Evolutionary conservation across 1,284 basidiomycete species (phyloP).

Genomic region (Malassezia globosa): DNA sequence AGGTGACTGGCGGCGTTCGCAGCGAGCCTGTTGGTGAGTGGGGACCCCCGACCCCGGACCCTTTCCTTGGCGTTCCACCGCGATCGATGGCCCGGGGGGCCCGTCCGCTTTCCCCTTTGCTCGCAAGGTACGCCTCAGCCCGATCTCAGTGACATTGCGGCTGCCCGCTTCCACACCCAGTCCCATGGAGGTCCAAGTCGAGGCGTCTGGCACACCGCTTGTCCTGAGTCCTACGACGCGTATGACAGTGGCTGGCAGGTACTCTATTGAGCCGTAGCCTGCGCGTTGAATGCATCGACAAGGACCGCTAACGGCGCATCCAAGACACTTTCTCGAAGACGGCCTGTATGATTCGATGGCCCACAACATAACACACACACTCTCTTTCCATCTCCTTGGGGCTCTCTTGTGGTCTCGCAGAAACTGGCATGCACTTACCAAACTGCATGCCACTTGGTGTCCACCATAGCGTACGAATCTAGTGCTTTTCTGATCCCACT

Average conservation of each 20-base stretch:
- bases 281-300: no score
- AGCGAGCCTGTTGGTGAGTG: constrained; percentile 12
- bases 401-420: no score
- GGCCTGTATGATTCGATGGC: no score
- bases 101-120: constrained; percentile 14
- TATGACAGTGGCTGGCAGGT: constrained; percentile 7
- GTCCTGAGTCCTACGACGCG: background rate
- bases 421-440: no score
- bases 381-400: no score
- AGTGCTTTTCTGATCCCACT: no score
- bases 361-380: no score
- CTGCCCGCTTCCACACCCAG: constrained; percentile 1
- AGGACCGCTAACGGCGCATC: no score
- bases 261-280: constrained; percentile 11
- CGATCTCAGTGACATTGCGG: constrained; percentile 1
- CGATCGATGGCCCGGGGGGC: background rate
- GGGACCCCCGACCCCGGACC: constrained; percentile 8
- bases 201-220: background rate
- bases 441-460: no score
- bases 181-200: constrained; percentile 2
- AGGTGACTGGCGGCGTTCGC: constrained; percentile 8
- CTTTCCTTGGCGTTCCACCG: background rate
- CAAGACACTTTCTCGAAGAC: no score
- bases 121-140: constrained; percentile 8
- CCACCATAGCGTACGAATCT: no score